Evolutionary conservation across 2,329 filamentous ascomycete species (phyloP), one percentile per base, ranked within the genome.

Genomic region (Teratosphaeria pseudoeucalypti): DNA sequence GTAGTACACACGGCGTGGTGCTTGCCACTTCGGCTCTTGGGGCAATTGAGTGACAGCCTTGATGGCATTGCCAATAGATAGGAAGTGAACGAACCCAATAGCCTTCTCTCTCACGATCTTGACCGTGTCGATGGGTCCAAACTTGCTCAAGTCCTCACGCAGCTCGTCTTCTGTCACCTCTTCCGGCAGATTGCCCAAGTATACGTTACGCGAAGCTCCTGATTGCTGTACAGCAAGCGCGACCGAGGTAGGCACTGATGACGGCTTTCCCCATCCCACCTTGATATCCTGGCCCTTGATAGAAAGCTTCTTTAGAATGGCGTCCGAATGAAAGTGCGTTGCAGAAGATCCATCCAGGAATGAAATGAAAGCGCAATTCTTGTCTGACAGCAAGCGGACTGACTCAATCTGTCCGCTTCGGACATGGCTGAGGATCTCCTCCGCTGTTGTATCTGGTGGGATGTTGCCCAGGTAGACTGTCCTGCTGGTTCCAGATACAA

Each of bases 281-380:
- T 99, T 99, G 80, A 99, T 96, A 74, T 99, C 94, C 79, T 97
- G 94, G 29, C 92, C 92, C 77, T 95, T 92, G 79, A 99, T 95
- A 69, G 92, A 92, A 73, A 99, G 85, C 82, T 97, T 99, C 82
- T 99, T 99, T 83, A 99, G 84, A 77, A 99, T 99, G 67, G 94
- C 94, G 81, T 99, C 94, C 23, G 94, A 99, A 80, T 99, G 94
- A 79, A 99, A 99, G 74, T 99, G 94, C 26, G 92, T 97, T 59
- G 94, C 94, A 34, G 94, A 96, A 78, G 92, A 96, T 69, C 92
- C 91, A 72, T 99, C 94, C 65, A 99, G 81, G 80, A 99, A 99
- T 7, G 94, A 99, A 73, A 99, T 97, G 81, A 99, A 99, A 60
- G 94, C 94, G 72, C 94, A 99, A 82, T 97, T 99, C 89, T 97